phyloP scores from a whole-genome alignment of 164 flowering plant genomes.

The Houttuynia cordata region DNA sequence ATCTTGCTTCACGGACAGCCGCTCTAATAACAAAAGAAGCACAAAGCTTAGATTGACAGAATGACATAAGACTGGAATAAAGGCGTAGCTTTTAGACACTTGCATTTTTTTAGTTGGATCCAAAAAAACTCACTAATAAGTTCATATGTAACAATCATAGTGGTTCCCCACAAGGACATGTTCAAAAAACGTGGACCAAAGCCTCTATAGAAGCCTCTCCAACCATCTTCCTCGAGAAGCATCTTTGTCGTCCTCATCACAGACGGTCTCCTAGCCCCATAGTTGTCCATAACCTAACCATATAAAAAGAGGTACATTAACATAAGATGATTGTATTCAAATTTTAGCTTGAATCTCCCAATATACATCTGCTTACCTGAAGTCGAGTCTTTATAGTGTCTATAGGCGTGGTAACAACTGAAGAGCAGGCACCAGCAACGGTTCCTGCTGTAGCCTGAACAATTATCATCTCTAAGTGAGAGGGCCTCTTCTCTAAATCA shows the following conservation, averaged over 20 bases:
- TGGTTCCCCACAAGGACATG: constrained; percentile 81
- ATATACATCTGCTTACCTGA: constrained; percentile 35
- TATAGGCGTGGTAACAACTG: constrained; percentile 71
- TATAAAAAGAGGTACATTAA: not conserved
- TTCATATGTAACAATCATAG: constrained; percentile 87
- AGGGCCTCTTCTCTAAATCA: constrained; percentile 41
- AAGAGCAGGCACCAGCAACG: constrained; percentile 71
- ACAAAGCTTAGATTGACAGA: too few species aligned
- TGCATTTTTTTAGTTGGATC: not conserved
- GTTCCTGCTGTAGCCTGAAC: constrained; percentile 81
- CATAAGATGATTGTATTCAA: not conserved
- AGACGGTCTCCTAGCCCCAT: constrained; percentile 67
- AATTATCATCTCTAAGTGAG: constrained; percentile 53
- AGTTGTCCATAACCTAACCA: constrained; percentile 70
- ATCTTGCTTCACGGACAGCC: constrained; percentile 31
- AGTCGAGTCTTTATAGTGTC: constrained; percentile 88
- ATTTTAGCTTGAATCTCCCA: not conserved
- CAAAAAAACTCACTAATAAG: constrained; percentile 45
- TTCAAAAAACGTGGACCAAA: constrained; percentile 84
- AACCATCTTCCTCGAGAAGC: constrained; percentile 73
- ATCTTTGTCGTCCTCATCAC: constrained; percentile 46
- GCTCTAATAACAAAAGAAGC: constrained; percentile 19
- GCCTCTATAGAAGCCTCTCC: constrained; percentile 84
- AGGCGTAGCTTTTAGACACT: not conserved
- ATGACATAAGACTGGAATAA: not conserved